phyloP scores from a whole-genome alignment of 2,329 filamentous ascomycete species.

The Sporothrix sp. region DNA sequence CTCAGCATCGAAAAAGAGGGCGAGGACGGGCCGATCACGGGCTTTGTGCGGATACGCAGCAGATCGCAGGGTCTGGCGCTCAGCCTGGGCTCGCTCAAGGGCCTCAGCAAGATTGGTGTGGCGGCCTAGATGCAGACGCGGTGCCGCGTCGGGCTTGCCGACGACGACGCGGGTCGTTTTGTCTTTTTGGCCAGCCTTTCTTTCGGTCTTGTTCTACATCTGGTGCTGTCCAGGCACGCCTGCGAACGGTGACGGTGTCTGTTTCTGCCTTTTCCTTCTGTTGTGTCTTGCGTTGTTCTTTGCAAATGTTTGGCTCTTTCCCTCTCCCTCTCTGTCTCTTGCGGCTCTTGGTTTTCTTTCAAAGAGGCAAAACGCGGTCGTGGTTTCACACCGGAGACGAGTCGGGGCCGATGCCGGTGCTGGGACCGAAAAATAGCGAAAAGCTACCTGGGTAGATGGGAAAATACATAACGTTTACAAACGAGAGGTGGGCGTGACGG shows the following conservation, averaged over 20 bases:
- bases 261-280: not conserved
- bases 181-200: not conserved
- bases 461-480: not conserved
- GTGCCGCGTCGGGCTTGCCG: no score
- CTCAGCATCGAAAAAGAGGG: constrained; percentile 96
- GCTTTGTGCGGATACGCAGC: constrained; percentile 95
- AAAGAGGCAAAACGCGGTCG: not conserved
- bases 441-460: constrained; percentile 3
- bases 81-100: constrained; percentile 89
- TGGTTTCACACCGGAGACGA: not conserved
- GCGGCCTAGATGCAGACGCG: no score
- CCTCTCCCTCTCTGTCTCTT: not conserved
- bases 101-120: constrained; percentile 69
- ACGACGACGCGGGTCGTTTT: no score
- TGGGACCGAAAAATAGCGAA: not conserved
- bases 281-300: not conserved
- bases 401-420: not conserved
- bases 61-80: constrained; percentile 90
- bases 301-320: not conserved
- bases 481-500: no score
- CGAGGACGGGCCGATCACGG: constrained; percentile 87
- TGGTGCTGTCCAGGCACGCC: not conserved
- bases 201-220: not conserved
- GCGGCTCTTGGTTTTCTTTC: not conserved
- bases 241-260: not conserved